Conservation (phyloP, 2,329 filamentous ascomycete genomes). For the Celoporthe dispersa region DNA sequence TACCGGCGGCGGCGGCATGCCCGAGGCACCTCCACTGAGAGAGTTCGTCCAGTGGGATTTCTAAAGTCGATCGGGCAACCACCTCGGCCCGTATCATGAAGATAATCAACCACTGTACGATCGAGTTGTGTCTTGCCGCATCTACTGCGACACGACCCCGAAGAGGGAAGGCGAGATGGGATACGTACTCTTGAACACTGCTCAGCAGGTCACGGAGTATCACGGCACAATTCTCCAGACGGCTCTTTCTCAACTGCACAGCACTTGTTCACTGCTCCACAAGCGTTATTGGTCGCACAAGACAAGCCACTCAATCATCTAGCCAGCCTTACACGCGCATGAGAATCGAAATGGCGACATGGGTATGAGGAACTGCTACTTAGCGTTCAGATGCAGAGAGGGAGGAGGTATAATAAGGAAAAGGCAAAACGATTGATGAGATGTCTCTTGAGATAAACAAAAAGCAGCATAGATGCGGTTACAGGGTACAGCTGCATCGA, state of each 20-base stretch:
- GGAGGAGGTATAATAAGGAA: not conserved
- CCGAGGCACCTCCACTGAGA: constrained; percentile 74
- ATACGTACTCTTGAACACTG: not conserved
- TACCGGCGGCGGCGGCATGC: constrained; percentile 61
- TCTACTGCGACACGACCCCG: not conserved
- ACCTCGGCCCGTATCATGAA: not conserved
- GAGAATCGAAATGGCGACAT: not conserved
- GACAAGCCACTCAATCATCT: not conserved
- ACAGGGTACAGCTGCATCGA: not conserved
- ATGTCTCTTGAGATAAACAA: not conserved
- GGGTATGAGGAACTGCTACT: not conserved
- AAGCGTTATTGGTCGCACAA: not conserved
- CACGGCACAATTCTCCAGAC: not conserved
- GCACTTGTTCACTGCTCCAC: not conserved
- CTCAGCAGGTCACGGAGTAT: not conserved
- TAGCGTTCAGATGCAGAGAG: not conserved
- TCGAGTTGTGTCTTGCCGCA: not conserved
- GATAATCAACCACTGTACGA: not conserved
- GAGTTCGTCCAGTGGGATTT: constrained; percentile 79
- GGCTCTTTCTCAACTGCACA: not conserved
- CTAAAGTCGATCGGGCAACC: constrained; percentile 41
- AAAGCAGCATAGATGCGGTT: not conserved
- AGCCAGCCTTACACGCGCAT: not conserved
- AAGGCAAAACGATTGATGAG: not conserved
- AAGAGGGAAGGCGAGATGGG: not conserved